phyloP scores from a whole-genome alignment of 2,329 filamentous ascomycete species.

The Chaetoscypha palmicola region DNA sequence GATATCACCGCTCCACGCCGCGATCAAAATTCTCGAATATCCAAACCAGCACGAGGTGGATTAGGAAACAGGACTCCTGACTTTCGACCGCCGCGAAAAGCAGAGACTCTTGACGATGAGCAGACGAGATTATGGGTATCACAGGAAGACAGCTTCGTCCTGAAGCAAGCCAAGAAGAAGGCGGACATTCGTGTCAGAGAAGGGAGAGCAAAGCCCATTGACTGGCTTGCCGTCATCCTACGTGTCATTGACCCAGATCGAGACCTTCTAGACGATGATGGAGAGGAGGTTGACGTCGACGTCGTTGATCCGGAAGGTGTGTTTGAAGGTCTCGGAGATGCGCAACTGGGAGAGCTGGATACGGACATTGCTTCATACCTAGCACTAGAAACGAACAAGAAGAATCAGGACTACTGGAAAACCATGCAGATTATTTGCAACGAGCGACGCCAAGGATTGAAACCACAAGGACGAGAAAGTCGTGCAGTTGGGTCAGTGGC shows the following conservation, averaged over 20 bases:
- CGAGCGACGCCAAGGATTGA: conserved; percentile 62
- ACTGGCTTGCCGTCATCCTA: conserved; percentile 86
- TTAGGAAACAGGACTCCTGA: conserved; percentile 25
- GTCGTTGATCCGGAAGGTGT: conserved; percentile 76
- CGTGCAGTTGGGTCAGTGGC: conserved; percentile 76
- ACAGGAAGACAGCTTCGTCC: conserved; percentile 90
- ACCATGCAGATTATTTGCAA: conserved; percentile 79
- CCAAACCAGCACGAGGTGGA: conserved; percentile 38
- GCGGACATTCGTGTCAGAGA: conserved; percentile 90
- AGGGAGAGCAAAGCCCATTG: conserved; percentile 83
- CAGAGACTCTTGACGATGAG: conserved; percentile 50
- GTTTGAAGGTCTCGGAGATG: conserved; percentile 62
- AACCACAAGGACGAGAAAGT: conserved; percentile 51
- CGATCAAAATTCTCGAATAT: conserved; percentile 49
- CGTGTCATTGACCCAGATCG: conserved; percentile 80
- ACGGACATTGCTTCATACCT: conserved; percentile 76
- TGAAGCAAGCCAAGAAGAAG: conserved; percentile 97
- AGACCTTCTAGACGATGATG: conserved; percentile 77
- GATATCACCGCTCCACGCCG: conserved; percentile 49
- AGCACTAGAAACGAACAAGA: conserved; percentile 67
- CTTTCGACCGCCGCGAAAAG: conserved; percentile 25
- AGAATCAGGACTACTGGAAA: conserved; percentile 87
- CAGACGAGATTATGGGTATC: conserved; percentile 79
- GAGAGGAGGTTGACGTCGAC: conserved; percentile 66
- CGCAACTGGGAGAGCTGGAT: conserved; percentile 67